Evolutionary conservation across 768 basidiomycete species (phyloP).

Genomic region (Filobasidium floriforme): DNA sequence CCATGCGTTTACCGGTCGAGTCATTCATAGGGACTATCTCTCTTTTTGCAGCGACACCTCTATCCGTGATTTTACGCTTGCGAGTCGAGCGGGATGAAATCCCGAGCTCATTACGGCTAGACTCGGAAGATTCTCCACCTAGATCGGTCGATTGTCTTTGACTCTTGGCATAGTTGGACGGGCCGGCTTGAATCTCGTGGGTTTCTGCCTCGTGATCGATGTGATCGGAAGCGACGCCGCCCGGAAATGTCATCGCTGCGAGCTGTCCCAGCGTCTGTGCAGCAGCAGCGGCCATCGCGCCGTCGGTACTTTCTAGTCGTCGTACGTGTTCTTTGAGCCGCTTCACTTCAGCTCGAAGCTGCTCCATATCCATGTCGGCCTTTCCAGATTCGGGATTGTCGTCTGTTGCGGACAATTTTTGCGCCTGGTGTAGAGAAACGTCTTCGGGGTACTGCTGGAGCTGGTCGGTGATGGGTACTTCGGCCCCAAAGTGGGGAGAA

Average conservation of each 20-base stretch:
- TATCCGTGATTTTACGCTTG: neutral
- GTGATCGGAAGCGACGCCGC: neutral
- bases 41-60: neutral
- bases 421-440: too few relatives aligned
- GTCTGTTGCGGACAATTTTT: too few relatives aligned
- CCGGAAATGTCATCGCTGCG: slow-evolving; percentile 5
- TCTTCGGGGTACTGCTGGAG: neutral
- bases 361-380: neutral
- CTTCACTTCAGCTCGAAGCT: slow-evolving; percentile 7
- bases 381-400: neutral
- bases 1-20: slow-evolving; percentile 19
- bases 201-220: neutral
- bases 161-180: too few relatives aligned
- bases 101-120: too few relatives aligned
- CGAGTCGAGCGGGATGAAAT: neutral
- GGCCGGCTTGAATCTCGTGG: too few relatives aligned
- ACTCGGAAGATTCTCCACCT: too few relatives aligned
- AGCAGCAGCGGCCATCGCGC: slow-evolving; percentile 5
- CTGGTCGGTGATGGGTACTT: neutral
- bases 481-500: neutral
- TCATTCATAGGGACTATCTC: slow-evolving; percentile 6
- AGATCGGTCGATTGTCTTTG: too few relatives aligned
- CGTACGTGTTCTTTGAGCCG: slow-evolving; percentile 1
- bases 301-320: neutral
- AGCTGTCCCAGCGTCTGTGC: slow-evolving; percentile 7